phyloP scores from a whole-genome alignment of 1,284 basidiomycete species.

The Paramarasmius palmivorus region DNA sequence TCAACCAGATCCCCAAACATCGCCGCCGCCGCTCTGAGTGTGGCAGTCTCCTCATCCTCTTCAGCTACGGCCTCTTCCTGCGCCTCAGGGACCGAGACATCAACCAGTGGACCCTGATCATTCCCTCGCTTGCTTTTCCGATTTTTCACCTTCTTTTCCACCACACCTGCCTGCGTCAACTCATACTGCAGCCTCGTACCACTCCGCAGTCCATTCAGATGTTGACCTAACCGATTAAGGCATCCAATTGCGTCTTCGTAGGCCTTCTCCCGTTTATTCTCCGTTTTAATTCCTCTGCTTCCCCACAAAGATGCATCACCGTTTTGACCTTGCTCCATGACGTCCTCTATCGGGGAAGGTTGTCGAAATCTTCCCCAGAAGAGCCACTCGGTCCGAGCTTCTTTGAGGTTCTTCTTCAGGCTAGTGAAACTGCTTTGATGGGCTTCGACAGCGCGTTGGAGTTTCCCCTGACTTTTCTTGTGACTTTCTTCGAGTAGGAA shows the following conservation, averaged over 20 bases:
- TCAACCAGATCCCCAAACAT: slow-evolving; percentile 86
- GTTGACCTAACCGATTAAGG: slow-evolving; percentile 87
- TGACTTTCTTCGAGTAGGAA: slow-evolving; percentile 82
- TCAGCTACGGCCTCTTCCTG: slow-evolving; percentile 22
- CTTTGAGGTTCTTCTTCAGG: slow-evolving; percentile 79
- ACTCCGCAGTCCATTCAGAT: slow-evolving; percentile 83
- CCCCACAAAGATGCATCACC: slow-evolving; percentile 4
- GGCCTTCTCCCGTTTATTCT: slow-evolving; percentile 46
- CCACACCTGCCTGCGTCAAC: slow-evolving; percentile 66
- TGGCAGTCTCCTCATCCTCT: slow-evolving; percentile 55
- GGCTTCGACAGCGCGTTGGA: slow-evolving; percentile 74
- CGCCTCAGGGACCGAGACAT: slow-evolving; percentile 16
- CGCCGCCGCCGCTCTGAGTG: slow-evolving; percentile 66
- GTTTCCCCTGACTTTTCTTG: slow-evolving; percentile 55
- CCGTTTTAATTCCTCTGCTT: slow-evolving; percentile 16
- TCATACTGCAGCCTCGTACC: slow-evolving; percentile 84
- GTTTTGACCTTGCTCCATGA: slow-evolving; percentile 27
- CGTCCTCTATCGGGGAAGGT: slow-evolving; percentile 20
- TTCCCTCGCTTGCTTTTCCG: slow-evolving; percentile 24
- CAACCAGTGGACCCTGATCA: slow-evolving; percentile 11
- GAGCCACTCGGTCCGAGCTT: slow-evolving; percentile 84
- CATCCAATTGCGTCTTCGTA: slow-evolving; percentile 86
- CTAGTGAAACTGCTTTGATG: slow-evolving; percentile 89
- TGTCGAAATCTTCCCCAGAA: slow-evolving; percentile 18
- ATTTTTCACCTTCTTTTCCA: slow-evolving; percentile 39